Evolutionary conservation across 352 stramenopile genomes (phyloP).

Genomic region (Globisporangium recalcitrans): DNA sequence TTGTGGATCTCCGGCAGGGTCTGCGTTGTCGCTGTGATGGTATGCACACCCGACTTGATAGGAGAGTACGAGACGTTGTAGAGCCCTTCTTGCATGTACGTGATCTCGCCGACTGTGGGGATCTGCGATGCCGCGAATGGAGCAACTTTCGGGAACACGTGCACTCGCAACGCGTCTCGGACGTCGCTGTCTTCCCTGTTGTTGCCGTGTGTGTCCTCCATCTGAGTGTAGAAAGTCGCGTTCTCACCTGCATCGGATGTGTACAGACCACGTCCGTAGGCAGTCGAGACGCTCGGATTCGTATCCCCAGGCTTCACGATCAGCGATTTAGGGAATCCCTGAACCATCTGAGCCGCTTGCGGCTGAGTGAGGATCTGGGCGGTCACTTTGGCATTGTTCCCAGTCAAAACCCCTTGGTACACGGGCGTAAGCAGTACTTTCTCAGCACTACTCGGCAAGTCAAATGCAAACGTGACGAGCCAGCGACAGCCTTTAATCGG

Average conservation of each 20-base stretch:
- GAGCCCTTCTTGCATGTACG: conserved; percentile 58
- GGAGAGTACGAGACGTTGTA: conserved; percentile 88
- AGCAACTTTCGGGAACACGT: conserved; percentile 43
- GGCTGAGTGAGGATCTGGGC: conserved; percentile 31
- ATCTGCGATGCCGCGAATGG: conserved; percentile 22
- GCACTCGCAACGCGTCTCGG: conserved; percentile 30
- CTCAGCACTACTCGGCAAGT: conserved; percentile 8
- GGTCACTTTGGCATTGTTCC: conserved; percentile 54
- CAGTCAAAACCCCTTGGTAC: conserved; percentile 58
- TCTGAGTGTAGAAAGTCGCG: conserved; percentile 65
- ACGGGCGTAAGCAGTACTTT: conserved; percentile 23
- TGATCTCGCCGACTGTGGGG: conserved; percentile 33
- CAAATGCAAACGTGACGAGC: conserved; percentile 55
- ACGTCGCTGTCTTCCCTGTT: conserved; percentile 45
- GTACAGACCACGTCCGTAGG: conserved; percentile 61
- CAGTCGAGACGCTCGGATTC: conserved; percentile 72
- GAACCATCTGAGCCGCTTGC: conserved; percentile 28
- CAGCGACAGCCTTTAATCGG: conserved; percentile 58
- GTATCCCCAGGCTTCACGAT: conserved; percentile 39
- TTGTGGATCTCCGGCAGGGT: conserved; percentile 75
- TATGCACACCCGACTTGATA: conserved; percentile 79
- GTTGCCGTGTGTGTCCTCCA: conserved; percentile 83
- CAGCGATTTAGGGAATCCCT: conserved; percentile 67
- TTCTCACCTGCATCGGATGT: conserved; percentile 41
- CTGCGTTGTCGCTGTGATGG: conserved; percentile 77